A percentile compares a stretch with the other conserved stretches of the same genome.
Conservation (phyloP, 2,329 filamentous ascomycete species). For the Epichloe uncinata region DNA sequence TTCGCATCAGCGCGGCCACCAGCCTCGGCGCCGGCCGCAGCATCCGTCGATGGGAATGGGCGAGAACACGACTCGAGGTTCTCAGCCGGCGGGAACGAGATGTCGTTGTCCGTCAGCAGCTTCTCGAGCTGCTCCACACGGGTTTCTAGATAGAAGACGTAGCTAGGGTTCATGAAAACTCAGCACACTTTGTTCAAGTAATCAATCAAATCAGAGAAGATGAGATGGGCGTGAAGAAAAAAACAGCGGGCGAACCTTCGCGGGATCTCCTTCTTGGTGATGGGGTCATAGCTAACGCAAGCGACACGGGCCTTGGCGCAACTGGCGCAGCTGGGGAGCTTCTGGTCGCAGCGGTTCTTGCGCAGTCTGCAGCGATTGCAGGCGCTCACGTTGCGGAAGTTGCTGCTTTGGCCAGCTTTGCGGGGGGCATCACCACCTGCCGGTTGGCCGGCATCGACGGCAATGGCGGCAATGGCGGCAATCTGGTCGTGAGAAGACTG, state of each 20-base stretch:
- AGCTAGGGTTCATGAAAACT: conserved; percentile 37
- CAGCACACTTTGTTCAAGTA: neutral
- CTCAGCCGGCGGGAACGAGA: conserved; percentile 58
- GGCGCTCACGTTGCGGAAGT: conserved; percentile 79
- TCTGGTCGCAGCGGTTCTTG: conserved; percentile 93
- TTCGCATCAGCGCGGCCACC: too few species aligned
- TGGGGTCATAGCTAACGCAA: conserved; percentile 92
- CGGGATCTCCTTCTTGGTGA: conserved; percentile 91
- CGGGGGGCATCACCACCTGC: conserved; percentile 5
- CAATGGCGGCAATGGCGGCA: neutral
- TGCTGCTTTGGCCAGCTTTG: conserved; percentile 46
- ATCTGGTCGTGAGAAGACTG: conserved; percentile 35
- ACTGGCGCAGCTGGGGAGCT: conserved; percentile 75
- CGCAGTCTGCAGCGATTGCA: conserved; percentile 85
- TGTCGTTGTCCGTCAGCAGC: conserved; percentile 53
- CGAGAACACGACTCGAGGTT: conserved; percentile 52
- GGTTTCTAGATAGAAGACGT: conserved; percentile 90
- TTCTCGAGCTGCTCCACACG: conserved; percentile 73
- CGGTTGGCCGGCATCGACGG: neutral
- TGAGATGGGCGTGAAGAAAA: too few species aligned
- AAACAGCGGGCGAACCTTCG: conserved; percentile 58
- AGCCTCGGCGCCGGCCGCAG: conserved; percentile 5
- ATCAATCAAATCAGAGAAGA: neutral
- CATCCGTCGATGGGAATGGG: conserved; percentile 24
- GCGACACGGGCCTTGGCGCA: conserved; percentile 87